Conservation (phyloP, 805 yeast species). For the Starmerella potacharoeniae region DNA sequence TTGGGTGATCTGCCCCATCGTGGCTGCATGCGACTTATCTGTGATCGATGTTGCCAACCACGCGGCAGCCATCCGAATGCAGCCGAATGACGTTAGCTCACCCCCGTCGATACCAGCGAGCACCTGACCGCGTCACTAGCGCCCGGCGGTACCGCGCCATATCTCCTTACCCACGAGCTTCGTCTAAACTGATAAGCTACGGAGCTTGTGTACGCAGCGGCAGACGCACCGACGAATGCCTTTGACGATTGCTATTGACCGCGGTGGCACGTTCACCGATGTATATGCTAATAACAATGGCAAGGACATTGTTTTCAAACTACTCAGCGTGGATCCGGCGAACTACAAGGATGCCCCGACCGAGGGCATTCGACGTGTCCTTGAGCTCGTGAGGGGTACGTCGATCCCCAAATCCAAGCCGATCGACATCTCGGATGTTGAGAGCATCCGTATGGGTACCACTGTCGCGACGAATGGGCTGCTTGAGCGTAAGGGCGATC, state of each 20-base stretch:
- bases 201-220: neutral
- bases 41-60: neutral
- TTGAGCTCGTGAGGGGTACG: conserved; percentile 47
- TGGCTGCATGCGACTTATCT: neutral
- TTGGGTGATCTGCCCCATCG: neutral
- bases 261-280: conserved; percentile 94
- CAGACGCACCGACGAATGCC: neutral
- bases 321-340: conserved; percentile 77
- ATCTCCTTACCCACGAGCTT: neutral
- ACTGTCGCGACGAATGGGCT: conserved; percentile 95
- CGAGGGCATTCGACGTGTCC: conserved; percentile 74
- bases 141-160: neutral
- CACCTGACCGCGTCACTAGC: too few species aligned
- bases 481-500: conserved; percentile 82
- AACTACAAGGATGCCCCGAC: conserved; percentile 86
- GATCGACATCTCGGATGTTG: conserved; percentile 44
- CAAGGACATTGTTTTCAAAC: conserved; percentile 56
- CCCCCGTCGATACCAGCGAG: too few species aligned
- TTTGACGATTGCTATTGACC: conserved; percentile 25
- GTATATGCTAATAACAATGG: conserved; percentile 44
- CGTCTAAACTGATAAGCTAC: neutral
- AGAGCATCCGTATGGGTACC: conserved; percentile 77
- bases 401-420: conserved; percentile 48
- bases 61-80: too few species aligned
- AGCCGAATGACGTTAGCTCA: too few species aligned